Conservation (phyloP, 495 filamentous ascomycete genomes). For the Antarctomyces pellizariae region DNA sequence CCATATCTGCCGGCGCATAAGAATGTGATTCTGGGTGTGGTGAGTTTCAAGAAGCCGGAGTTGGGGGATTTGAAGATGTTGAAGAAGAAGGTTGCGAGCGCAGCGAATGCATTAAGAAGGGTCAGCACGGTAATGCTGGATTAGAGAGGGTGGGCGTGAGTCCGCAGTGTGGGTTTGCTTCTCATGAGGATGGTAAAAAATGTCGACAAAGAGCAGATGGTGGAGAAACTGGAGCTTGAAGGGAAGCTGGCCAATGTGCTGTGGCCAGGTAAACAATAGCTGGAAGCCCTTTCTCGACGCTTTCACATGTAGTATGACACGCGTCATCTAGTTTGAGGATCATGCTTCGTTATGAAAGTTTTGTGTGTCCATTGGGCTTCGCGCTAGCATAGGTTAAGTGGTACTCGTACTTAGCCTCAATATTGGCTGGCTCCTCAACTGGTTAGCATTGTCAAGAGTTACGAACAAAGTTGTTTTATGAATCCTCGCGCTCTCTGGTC, state of each 20-base stretch:
- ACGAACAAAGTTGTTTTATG: too few relatives aligned
- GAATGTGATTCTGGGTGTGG: slow-evolving; percentile 52
- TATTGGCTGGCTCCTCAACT: too few relatives aligned
- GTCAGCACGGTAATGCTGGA: slow-evolving; percentile 30
- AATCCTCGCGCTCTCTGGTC: too few relatives aligned
- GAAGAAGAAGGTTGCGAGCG: slow-evolving; percentile 9
- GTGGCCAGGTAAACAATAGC: slow-evolving; percentile 44
- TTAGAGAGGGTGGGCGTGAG: slow-evolving; percentile 45
- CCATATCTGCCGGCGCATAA: slow-evolving; percentile 46
- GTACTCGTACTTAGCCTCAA: too few relatives aligned
- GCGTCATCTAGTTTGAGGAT: too few relatives aligned
- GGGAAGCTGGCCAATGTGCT: slow-evolving; percentile 47
- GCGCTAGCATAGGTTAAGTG: too few relatives aligned
- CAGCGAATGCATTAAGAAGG: slow-evolving; percentile 8
- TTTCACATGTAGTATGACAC: too few relatives aligned
- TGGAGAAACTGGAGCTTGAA: slow-evolving; percentile 42
- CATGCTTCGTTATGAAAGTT: too few relatives aligned
- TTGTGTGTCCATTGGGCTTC: too few relatives aligned
- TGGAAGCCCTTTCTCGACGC: too few relatives aligned
- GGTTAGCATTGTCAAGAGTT: too few relatives aligned
- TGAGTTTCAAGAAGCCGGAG: slow-evolving; percentile 49
- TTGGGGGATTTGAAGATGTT: slow-evolving; percentile 54
- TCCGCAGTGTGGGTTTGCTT: slow-evolving; percentile 66
- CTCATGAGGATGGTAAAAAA: slow-evolving; percentile 44
- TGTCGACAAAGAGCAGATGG: slow-evolving; percentile 40